phyloP scores from a whole-genome alignment of 23 red algal species.

The Cyanidium caldarium region DNA sequence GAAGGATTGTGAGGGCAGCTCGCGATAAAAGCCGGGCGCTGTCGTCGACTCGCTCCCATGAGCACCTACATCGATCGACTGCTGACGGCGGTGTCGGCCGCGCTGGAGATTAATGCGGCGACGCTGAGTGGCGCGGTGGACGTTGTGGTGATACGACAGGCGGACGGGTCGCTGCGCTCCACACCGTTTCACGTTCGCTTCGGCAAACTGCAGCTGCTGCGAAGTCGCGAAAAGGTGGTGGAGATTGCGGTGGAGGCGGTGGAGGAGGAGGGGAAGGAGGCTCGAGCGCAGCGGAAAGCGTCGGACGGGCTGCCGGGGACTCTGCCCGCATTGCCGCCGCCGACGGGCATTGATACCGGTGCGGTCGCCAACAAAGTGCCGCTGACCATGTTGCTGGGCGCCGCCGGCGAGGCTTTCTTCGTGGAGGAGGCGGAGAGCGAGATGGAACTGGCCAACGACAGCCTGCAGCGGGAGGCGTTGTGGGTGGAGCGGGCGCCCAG shows the following conservation, averaged over 20 bases:
- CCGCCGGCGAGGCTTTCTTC: constrained; percentile 96
- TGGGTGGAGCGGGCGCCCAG: constrained; percentile 1
- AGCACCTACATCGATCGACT: constrained; percentile 64
- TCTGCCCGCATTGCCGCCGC: too few relatives aligned
- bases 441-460: neutral
- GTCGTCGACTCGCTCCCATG: too few relatives aligned
- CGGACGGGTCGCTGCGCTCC: constrained; percentile 29
- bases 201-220: constrained; percentile 86
- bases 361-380: neutral
- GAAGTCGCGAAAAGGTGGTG: constrained; percentile 60
- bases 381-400: constrained; percentile 51
- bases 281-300: neutral
- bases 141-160: constrained; percentile 76
- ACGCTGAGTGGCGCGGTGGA: constrained; percentile 91
- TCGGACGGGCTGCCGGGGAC: neutral
- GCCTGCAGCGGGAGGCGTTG: neutral
- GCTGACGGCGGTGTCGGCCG: constrained; percentile 54
- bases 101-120: constrained; percentile 89
- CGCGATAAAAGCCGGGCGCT: too few relatives aligned
- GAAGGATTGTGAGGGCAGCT: too few relatives aligned
- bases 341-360: neutral
- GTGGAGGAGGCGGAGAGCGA: constrained; percentile 19
- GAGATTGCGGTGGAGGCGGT: constrained; percentile 46
- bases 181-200: constrained; percentile 93
- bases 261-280: neutral